Percentiles rank a stretch among this genome's conserved stretches.
These are phyloP conservation scores for Xylariaceae sp. DNA, from an alignment of 2,329 filamentous ascomycete species.

Conservation along the genomic window DNA sequence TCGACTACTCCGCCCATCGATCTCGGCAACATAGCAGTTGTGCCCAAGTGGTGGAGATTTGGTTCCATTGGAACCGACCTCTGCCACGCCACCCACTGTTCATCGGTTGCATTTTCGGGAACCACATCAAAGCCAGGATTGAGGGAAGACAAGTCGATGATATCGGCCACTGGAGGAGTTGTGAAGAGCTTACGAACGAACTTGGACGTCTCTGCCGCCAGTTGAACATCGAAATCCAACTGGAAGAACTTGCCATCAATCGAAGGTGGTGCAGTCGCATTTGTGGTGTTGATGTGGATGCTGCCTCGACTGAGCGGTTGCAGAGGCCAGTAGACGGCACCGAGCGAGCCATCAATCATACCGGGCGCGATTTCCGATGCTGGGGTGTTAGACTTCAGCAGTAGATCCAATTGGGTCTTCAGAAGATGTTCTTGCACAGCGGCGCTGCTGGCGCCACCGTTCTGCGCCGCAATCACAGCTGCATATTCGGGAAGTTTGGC, in stretches of 20 bases:
- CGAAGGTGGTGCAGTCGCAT: slow-evolving; percentile 6
- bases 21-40: slow-evolving; percentile 11
- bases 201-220: slow-evolving; percentile 8
- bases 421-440: slow-evolving; percentile 10
- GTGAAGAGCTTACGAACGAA: slow-evolving; percentile 9
- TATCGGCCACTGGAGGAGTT: slow-evolving; percentile 9
- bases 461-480: slow-evolving; percentile 10
- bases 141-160: slow-evolving; percentile 6
- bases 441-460: slow-evolving; percentile 9
- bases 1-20: slow-evolving; percentile 11
- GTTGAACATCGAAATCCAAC: slow-evolving; percentile 8
- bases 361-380: slow-evolving; percentile 9
- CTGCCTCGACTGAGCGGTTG: slow-evolving; percentile 11
- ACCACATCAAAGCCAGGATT: slow-evolving; percentile 8
- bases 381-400: slow-evolving; percentile 9
- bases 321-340: slow-evolving; percentile 8
- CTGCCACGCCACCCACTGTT: slow-evolving; percentile 11
- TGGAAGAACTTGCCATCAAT: slow-evolving; percentile 11
- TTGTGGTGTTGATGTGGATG: slow-evolving; percentile 11
- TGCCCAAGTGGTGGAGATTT: slow-evolving; percentile 10
- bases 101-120: slow-evolving; percentile 9
- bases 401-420: slow-evolving; percentile 7
- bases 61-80: slow-evolving; percentile 5
- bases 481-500: slow-evolving; percentile 10
- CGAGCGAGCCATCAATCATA: slow-evolving; percentile 3